A percentile compares a stretch with the other conserved stretches of the same genome.
Conservation (phyloP, 2,329 filamentous ascomycete genomes). For the Scleromitrula shiraiana region DNA sequence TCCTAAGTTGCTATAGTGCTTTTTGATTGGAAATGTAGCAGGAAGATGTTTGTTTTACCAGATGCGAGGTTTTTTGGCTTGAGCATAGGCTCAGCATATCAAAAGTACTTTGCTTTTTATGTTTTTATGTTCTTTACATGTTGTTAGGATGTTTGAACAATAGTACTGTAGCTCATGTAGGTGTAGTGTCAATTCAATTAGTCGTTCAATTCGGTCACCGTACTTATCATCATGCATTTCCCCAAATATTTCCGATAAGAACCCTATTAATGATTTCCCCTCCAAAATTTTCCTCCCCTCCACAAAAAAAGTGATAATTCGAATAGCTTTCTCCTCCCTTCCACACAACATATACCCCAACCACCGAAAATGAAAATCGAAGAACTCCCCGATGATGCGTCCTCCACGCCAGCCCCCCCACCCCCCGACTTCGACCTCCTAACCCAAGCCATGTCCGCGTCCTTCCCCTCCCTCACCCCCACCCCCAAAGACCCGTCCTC, state of each 20-base stretch:
- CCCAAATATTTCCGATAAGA: slow-evolving; percentile 6
- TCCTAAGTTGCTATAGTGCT: background rate
- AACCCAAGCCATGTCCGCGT: slow-evolving; percentile 23
- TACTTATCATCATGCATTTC: slow-evolving; percentile 8
- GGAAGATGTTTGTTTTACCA: background rate
- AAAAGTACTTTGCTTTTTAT: background rate
- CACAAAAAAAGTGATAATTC: no score
- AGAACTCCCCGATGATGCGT: slow-evolving; percentile 20
- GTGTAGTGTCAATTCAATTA: no score
- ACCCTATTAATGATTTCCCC: slow-evolving; percentile 1
- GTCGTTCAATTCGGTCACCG: background rate
- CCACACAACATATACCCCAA: background rate
- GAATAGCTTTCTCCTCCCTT: no score
- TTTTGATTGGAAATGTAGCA: no score
- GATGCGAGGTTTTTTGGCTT: background rate
- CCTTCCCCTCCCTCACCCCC: slow-evolving; percentile 5
- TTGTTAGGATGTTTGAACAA: no score
- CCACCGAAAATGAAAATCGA: slow-evolving; percentile 24
- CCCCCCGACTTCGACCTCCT: slow-evolving; percentile 20
- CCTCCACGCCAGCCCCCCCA: slow-evolving; percentile 6
- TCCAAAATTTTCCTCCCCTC: slow-evolving; percentile 11
- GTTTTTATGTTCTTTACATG: background rate
- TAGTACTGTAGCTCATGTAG: no score
- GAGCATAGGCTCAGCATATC: background rate
- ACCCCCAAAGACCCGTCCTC: slow-evolving; percentile 22